These are phyloP conservation scores for Candida peoriensis DNA, from an alignment of 805 yeast species.

Conservation along the genomic window DNA sequence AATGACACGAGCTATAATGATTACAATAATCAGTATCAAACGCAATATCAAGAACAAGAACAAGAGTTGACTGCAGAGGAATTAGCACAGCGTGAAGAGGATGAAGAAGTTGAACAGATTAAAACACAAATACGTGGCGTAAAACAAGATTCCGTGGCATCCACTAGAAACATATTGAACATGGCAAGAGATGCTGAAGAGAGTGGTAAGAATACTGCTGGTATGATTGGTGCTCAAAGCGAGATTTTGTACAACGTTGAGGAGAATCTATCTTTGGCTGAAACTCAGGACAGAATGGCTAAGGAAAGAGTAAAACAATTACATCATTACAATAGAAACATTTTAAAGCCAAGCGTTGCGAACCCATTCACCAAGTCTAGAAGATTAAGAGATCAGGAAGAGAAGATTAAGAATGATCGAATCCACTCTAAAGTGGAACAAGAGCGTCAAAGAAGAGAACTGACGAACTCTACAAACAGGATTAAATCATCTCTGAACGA, in stretches of 20 bases:
- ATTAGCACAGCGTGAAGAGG: conserved; percentile 51
- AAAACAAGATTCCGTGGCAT: conserved; percentile 80
- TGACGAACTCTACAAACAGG: conserved; percentile 64
- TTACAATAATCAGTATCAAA: conserved; percentile 23
- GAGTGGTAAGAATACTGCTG: conserved; percentile 76
- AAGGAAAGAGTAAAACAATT: conserved; percentile 79
- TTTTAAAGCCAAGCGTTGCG: conserved; percentile 72
- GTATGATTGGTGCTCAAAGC: conserved; percentile 91
- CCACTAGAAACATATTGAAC: conserved; percentile 77
- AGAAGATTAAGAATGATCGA: conserved; percentile 54
- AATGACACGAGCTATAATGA: conserved; percentile 20
- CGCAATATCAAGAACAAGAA: conserved; percentile 27
- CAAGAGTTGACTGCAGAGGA: conserved; percentile 21
- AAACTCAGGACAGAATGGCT: conserved; percentile 76
- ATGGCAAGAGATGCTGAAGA: conserved; percentile 70
- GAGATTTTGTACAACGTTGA: conserved; percentile 81
- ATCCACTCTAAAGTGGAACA: conserved; percentile 56
- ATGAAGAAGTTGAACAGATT: conserved; percentile 83
- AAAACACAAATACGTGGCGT: conserved; percentile 78
- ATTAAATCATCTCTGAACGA: conserved; percentile 56
- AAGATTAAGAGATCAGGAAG: conserved; percentile 70
- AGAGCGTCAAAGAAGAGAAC: conserved; percentile 53
- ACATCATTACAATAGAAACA: conserved; percentile 71
- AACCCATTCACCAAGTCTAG: conserved; percentile 89
- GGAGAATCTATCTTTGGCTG: conserved; percentile 67